These are phyloP conservation scores for Termitomyces sp. DNA, from an alignment of 768 basidiomycete species.

Conservation along the genomic window DNA sequence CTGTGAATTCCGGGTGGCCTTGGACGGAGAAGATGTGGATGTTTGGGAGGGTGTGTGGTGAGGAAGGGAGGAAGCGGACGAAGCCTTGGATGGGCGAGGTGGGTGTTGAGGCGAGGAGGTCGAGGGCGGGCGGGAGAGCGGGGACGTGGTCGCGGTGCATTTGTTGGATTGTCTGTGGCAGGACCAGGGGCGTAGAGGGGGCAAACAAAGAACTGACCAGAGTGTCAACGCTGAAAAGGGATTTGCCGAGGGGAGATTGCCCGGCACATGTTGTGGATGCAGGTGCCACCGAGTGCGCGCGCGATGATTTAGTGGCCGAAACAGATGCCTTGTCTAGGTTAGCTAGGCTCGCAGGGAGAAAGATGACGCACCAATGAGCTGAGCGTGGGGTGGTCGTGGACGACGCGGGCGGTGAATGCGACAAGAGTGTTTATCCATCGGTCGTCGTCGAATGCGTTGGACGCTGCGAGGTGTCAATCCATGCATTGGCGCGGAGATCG, in stretches of 20 bases:
- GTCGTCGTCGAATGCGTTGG: conserved; percentile 66
- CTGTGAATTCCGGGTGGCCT: conserved; percentile 89
- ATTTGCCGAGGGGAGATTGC: conserved; percentile 70
- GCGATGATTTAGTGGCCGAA: conserved; percentile 88
- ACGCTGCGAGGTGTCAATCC: conserved; percentile 35
- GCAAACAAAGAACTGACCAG: conserved; percentile 19
- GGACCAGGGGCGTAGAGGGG: no score
- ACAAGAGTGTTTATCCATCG: conserved; percentile 76
- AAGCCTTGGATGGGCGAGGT: conserved; percentile 67
- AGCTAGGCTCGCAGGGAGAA: neutral
- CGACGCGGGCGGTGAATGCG: conserved; percentile 47
- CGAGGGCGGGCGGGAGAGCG: conserved; percentile 35
- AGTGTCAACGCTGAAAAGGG: conserved; percentile 52
- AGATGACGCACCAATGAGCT: conserved; percentile 56
- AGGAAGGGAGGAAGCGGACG: conserved; percentile 36
- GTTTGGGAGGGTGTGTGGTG: no score
- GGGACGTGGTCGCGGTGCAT: conserved; percentile 92
- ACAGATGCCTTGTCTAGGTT: conserved; percentile 76
- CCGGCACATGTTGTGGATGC: conserved; percentile 69
- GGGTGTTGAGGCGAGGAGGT: conserved; percentile 57
- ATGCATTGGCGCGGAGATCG: neutral
- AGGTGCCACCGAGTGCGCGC: conserved; percentile 67
- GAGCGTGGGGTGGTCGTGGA: conserved; percentile 44
- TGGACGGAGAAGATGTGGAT: conserved; percentile 61
- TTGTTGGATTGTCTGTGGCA: conserved; percentile 64